These are phyloP conservation scores for Leishmania braziliensis DNA, from an alignment of 208 protist genomes.

Conservation along the genomic window DNA sequence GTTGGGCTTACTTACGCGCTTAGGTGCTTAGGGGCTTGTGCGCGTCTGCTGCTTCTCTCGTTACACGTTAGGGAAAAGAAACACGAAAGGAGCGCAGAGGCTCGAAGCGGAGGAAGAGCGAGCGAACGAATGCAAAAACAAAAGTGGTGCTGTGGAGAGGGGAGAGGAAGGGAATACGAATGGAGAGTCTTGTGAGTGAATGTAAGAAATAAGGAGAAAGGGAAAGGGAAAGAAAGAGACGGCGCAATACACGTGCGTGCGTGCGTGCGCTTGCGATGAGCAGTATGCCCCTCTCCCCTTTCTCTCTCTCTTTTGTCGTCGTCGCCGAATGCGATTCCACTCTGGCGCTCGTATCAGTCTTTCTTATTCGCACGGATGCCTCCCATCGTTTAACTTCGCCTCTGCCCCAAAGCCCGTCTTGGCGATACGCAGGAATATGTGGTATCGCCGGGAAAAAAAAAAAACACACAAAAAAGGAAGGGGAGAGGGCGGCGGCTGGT, in stretches of 20 bases:
- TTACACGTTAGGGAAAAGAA: not conserved
- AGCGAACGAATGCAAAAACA: not conserved
- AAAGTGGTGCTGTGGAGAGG: not conserved
- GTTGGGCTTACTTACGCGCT: not conserved
- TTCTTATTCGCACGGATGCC: no score
- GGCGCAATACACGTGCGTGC: not conserved
- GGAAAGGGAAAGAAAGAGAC: not conserved
- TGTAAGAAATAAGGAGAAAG: not conserved
- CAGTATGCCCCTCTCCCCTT: not conserved
- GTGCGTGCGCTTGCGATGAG: not conserved
- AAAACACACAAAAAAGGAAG: no score
- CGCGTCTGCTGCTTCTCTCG: not conserved
- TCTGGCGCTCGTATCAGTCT: no score
- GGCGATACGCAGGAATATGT: no score
- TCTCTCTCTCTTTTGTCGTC: not conserved
- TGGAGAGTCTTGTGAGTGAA: no score
- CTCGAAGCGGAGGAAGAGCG: not conserved
- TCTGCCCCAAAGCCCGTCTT: no score
- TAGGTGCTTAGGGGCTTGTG: not conserved
- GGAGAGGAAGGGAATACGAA: not conserved
- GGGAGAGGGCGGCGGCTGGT: no score
- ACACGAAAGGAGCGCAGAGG: conserved; percentile 7
- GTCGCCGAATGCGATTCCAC: no score
- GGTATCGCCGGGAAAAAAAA: no score
- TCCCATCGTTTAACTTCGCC: no score